Base-by-base conservation (phyloP, 768 basidiomycete species). In the Calocybe cyanea region DNA sequence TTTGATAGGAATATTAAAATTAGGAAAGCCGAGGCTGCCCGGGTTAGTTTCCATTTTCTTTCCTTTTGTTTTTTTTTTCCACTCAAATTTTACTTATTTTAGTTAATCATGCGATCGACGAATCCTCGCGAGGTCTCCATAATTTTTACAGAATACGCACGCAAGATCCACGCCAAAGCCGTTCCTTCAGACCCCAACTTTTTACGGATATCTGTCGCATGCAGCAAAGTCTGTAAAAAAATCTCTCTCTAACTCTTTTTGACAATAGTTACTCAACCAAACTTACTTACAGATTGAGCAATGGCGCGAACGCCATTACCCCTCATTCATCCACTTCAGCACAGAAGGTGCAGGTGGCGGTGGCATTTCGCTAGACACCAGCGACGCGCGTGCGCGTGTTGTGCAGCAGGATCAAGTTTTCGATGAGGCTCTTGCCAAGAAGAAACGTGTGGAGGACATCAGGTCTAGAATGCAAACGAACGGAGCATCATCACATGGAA, bases 291-390 rank as follows among this genome's bases (percentile, higher is more conserved):
- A 85, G 91, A 90, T 98, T 62, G 94, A 97, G 57, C 81, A 84
- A 66, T 98, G 95, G 95, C 82, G 72, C 46, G 95, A 97, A 65
- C 87, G 84, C 55, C 76, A 94, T 64, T 99, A 90, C 69, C 95
- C 95, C 2, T 90, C 92, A 2, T 96, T 95, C 71, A 78, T 99
- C 35, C 62, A 63, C 4, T 53, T 77, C 55, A 39, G 51, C 48
- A 38, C 57, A 49, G 44, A 57, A 47, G 41, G 56, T 38, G 33
- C 53, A 21, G 38, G 54, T 47, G 51, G 37, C 38, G 35, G 45
- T 19, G 20, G 47, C 37, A 53, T 65, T 24, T 53, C 63, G 2
- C 70, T 78, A 51, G 67, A 84, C 59, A 57, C 70, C 2, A 36
- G 56, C 19, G 86, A 89, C 60, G 71, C 79, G 11, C 81, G 87